Base-by-base conservation (phyloP, 2,329 filamentous ascomycete species). In the Trichophyton benhamiae region DNA sequence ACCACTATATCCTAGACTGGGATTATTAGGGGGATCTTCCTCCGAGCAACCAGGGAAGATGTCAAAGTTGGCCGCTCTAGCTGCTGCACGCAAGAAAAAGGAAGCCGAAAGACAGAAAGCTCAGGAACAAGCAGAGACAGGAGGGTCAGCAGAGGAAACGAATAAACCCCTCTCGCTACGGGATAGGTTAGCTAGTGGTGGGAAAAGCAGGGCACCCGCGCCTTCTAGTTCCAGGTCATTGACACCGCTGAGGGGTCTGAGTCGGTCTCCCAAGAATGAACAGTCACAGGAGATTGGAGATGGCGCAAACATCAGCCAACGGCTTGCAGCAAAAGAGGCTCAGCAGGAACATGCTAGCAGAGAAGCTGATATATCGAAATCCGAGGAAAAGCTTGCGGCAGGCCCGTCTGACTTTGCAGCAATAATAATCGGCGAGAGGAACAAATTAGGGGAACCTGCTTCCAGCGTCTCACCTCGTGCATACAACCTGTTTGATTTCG, bases 61-160 rank as follows among this genome's bases (percentile, higher is more conserved):
- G 74, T 95, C 92, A 3, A 99, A 99, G 69, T 79, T 99, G 53
- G 92, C 95, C 68, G 90, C 90, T 57, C 78, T 99, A 48, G 91
- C 92, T 59, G 90, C 90, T 38, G 87, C 89, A 60, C 82, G 91
- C 30, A 91, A 91, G 72, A 91, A 89, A 75, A 95, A 91, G 73
- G 85, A 85, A 13, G 85, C 85, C 33, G 85, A 87, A 44, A 85
- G 82, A 67, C 77, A 72, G 57, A 48, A 67, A 41, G 15, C n/a
- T 33, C 41, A 49, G 11, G 20, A 27, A 11, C 41, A 49, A 2
- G 9, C 3, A 17, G 15, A 4, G 30, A 4, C 15, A n/a, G 33
- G 61, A 30, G 57, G 38, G 9, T 11, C 38, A 46, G 25, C 53
- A n/a, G 41, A 49, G 20, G 66, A 65, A 48, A 27, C 15, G 27